Evolutionary conservation across 495 filamentous ascomycete genomes (phyloP), one percentile per base, ranked within the genome.

Genomic region (Aspergillus sclerotiicarbonarius): DNA sequence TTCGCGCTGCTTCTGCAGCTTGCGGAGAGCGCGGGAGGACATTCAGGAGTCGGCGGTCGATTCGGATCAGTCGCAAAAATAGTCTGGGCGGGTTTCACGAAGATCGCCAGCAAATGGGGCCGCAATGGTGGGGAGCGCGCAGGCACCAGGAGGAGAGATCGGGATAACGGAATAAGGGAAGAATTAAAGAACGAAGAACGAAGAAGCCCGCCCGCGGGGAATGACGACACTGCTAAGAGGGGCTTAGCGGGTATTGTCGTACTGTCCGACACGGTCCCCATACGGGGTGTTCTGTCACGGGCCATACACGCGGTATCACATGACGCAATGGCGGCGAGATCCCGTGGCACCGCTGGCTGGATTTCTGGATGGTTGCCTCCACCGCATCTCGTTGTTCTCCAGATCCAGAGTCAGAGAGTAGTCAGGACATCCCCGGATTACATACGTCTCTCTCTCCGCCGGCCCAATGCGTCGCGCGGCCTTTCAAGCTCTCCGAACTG

Each of bases 1-100:
- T 61, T 82, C 81, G 51, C 76, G 75, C 69, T 83, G 78, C 62
- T 77, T 84, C 61, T 91, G 89, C 43, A 92, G 75, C 71, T 90
- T 91, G 47, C 90, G 83, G 51, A 94, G 70, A 32, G 91, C 89
- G 58, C 91, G 83, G 30, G 85, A 90, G 37, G 90, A 92, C 91
- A 96, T 96, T 48, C 57, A 25, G 25, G 48, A 59, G 49, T n/a
- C 35, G 18, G 16, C 4, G 19, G 21, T 6, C 19, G 37, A n/a
- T 41, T 2, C 5, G 6, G 6, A 13, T 41, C 37, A 41, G 37
- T n/a, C 37, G 13, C 37, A 6, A 41, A 41, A 41, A 5, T 41
- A 13, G 37, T 41, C 10, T 4, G 13, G 8, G 15, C 9, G 5
- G 37, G 1, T n/a, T 12, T 41, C 37, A n/a, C 13, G 37, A n/a